A percentile compares a stretch with the other conserved stretches of the same genome.
Conservation (phyloP, 495 filamentous ascomycete genomes). For the Letharia columbiana region DNA sequence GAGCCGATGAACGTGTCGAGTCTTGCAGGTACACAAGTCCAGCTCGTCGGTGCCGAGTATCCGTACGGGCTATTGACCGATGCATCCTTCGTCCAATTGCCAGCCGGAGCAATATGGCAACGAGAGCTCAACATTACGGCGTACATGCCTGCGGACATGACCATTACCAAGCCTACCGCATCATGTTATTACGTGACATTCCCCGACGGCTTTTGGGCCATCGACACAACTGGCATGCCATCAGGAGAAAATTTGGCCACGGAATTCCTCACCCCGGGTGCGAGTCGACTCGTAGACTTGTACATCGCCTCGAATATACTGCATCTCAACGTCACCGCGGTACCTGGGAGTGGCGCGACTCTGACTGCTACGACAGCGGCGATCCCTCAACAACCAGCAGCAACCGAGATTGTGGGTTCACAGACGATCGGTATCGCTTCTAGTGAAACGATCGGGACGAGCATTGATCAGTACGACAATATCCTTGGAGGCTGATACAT, state of each 20-base stretch:
- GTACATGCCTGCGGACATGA: slow-evolving; percentile 6
- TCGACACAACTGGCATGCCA: neutral
- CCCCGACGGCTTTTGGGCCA: slow-evolving; percentile 6
- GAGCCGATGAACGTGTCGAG: slow-evolving; percentile 3
- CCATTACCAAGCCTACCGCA: neutral
- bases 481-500: neutral
- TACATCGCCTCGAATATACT: neutral
- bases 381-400: slow-evolving; percentile 2
- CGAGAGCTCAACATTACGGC: slow-evolving; percentile 12
- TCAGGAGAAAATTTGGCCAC: neutral
- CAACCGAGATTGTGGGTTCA: neutral
- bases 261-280: slow-evolving; percentile 6
- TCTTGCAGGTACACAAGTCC: neutral
- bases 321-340: slow-evolving; percentile 5
- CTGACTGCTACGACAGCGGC: neutral
- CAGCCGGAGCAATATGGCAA: slow-evolving; percentile 11
- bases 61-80: slow-evolving; percentile 2
- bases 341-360: neutral
- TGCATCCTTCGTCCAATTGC: slow-evolving; percentile 2
- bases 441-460: neutral
- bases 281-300: neutral
- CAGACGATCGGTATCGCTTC: neutral
- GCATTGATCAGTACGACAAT: neutral
- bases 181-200: slow-evolving; percentile 10
- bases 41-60: slow-evolving; percentile 7